Base-by-base conservation (phyloP, 371 early-diverging fungal genomes). In the Lichtheimia ornata region DNA sequence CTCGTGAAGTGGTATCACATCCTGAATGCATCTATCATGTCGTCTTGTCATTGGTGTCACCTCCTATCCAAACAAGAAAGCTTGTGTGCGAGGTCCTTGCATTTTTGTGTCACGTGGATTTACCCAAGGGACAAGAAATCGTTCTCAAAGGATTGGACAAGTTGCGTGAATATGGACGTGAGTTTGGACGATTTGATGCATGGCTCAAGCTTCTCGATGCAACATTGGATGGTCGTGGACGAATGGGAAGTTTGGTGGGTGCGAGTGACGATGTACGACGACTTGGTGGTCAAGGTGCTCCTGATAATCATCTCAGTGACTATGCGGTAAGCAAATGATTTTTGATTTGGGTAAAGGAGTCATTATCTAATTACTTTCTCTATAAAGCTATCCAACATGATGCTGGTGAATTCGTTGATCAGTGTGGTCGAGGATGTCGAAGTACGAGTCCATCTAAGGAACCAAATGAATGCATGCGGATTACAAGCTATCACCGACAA, bases 11-110 rank as follows among this genome's bases (percentile, higher is more conserved):
- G 9, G 77, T 94, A 51, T 71, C 84, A 20, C 76, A 87, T 67
- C 86, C 92, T 3, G 76, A 83, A 50, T 90, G 90, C 61, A 87
- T 93, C 27, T 83, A 85, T 58, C 83, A 87, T 20, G 82, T 93
- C 44, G 84, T 87, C 18, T 76, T 90, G 24, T 93, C 94, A 4
- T 80, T 94, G 50, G 89, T 91, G 40, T 90, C 92, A 14, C 89
- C 90, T 0, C 88, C 87, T 51, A 81, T 91, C 15, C 81, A 81
- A 59, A 92, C 94, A 0, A 81, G 94, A 17, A 90, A 89, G 54
- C 66, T 93, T 57, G 92, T 91, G 2, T 89, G 90, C 15, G 94
- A 93, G 69, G 84, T 92, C 13, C 73, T 94, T 51, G 93, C 94
- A 5, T 91, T 89, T 65, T 73, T 93, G 30, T 93, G 92, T 69